Base-by-base conservation (phyloP, 2,329 filamentous ascomycete genomes). In the Sphaerulina populicola region DNA sequence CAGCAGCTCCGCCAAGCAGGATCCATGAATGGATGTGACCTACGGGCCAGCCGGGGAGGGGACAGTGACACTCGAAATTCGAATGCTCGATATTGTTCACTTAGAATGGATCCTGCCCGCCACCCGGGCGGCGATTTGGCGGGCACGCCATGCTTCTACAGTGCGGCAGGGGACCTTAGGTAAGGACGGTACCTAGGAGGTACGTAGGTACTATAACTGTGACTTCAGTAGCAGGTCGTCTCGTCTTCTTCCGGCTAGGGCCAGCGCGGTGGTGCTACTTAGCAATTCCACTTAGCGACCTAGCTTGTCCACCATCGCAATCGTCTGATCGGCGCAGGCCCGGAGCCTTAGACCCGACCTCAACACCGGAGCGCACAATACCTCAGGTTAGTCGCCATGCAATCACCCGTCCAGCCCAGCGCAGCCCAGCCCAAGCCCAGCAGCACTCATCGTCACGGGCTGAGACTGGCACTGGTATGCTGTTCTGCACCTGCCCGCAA, bases 21-120 rank as follows among this genome's bases (percentile, higher is more conserved):
- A 15, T 40, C 44, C 51, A 45, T 41, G 31, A 44, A 37, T 30
- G 18, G 29, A 30, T n/a, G n/a, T 31, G 37, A 48, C n/a, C n/a
- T n/a, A n/a, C n/a, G 45, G 27, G 23, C 38, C 45, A 18, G 7
- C 12, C 14, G 44, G 44, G 21, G 44, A 38, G 12, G 37, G 38
- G 37, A 42, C 30, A 38, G 33, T 49, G 46, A 49, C 37, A 42
- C 30, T 2, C 6, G 31, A 35, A 31, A 42, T 15, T 2, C 6
- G 31, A 35, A 31, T 8, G 30, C 30, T 12, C 23, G 5, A 27
- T 27, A 27, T 7, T 27, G 23, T 27, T 27, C 23, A 6, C 4
- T 27, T 27, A n/a, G n/a, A n/a, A 12, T 37, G 35, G 9, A 37
- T 15, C 37, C 21, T 6, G 8, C 37, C 23, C 23, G 23, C 23